Percentiles rank a stretch among this genome's conserved stretches.
Evolutionary conservation across 108 stramenopile species (phyloP).

Genomic region (Pseudonitzschia multiseries): DNA sequence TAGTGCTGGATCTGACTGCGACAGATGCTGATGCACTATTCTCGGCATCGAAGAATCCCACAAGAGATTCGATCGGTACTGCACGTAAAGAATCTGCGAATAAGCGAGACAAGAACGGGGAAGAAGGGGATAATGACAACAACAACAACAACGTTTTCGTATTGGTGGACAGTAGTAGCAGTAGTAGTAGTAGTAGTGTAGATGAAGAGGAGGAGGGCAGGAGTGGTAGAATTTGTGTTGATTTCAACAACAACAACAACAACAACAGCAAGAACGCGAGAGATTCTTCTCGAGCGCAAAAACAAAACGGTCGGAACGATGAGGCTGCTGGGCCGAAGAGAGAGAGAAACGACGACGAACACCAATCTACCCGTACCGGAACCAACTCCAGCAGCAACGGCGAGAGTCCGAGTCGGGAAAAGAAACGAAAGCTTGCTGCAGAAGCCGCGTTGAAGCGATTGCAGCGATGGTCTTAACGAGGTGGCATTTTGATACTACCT

Average conservation of each 20-base stretch:
- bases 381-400: neutral
- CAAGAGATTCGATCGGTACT: neutral
- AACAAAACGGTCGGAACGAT: neutral
- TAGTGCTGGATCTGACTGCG: conserved; percentile 8
- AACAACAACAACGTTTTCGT: neutral
- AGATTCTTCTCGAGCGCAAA: too few relatives aligned
- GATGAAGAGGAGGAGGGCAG: conserved; percentile 11
- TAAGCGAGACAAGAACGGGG: neutral
- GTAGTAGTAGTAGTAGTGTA: too few relatives aligned
- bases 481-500: neutral
- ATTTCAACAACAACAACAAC: too few relatives aligned
- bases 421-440: conserved; percentile 17
- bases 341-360: neutral
- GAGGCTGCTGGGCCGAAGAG: neutral
- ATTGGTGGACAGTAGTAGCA: neutral
- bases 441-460: conserved; percentile 23
- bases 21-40: neutral
- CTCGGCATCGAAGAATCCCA: neutral
- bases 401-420: neutral
- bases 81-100: too few relatives aligned
- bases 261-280: too few relatives aligned
- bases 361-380: neutral
- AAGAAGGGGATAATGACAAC: neutral
- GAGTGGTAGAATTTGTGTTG: too few relatives aligned
- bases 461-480: neutral